Base-by-base conservation (phyloP, 2,329 filamentous ascomycete genomes). In the Hypomyces rosellus region DNA sequence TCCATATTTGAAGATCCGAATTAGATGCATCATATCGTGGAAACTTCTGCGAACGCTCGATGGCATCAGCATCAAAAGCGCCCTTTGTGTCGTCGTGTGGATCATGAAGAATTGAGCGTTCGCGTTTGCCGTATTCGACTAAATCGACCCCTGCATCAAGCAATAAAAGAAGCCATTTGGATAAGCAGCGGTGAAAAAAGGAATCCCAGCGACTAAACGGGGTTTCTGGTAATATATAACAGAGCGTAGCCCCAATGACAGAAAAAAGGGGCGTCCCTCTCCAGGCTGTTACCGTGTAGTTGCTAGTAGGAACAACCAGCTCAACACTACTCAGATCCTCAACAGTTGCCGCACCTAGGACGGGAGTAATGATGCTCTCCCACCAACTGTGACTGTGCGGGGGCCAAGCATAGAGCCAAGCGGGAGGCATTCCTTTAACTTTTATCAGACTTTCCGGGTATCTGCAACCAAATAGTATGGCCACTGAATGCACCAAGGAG, bases 401-500 rank as follows among this genome's bases (percentile, higher is more conserved):
- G 5, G 42, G 20, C 14, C 14, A 53, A 40, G n/a, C 16, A n/a
- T 15, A 25, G 6, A 39, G 2, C 48, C 46, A 52, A 2, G 22
- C 36, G 1, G 9, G 34, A 7, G 51, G 48, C n/a, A n/a, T n/a
- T 7, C 41, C 30, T 22, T 15, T 16, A 3, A 37, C 49, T 1
- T 50, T 50, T 1, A 60, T 2, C 1, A 51, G 8, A 1, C 56
- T 49, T 6, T 63, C 55, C 0, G 61, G 51, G 30, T 54, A 58
- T 1, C 57, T 52, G 2, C 56, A 57, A 0, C 60, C 34, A 6
- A 63, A 9, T 0, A 52, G 53, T 11, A 64, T 11, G 1, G 60
- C 62, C 1, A 18, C 46, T 0, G 63, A 64, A 13, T 65, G 63
- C 2, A 65, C 9, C 0, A 65, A 46, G 0, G 62, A 65, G 1